Evolutionary conservation across 306 rosid species (phyloP), one percentile per base, ranked within the genome.

Genomic region (Boehmeria nivea): DNA sequence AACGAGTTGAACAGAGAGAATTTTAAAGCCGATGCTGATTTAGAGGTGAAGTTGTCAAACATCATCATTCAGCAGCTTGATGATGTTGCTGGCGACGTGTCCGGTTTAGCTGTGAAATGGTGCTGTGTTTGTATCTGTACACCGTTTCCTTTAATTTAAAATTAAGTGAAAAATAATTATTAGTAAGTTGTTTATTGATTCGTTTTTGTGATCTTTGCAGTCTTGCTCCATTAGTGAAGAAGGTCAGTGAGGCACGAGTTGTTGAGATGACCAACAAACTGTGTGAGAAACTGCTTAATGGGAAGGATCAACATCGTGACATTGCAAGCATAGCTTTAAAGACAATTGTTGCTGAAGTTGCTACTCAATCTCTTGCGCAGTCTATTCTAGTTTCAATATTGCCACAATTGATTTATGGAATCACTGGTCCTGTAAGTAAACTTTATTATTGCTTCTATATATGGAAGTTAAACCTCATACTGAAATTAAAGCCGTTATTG

Each of bases 81-180:
- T 49, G 97, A 86, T 69, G 95, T 83, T 39, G 95, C 97, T 15
- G 95, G 97, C 2, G 97, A 89, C 71, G 94, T 89, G 38, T 89
- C 97, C 55, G 95, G 88, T 18, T 75, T 89, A 47, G 97, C 97
- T 48, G 97, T 89, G 19, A 89, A 89, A 72, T 89, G 97, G 97
- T 89, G 53, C 3, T 4, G 4, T 43, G 47, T 26, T 23, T 45
- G 24, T 22, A 6, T 31, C 20, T n/a, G 27, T 36, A 23, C 52
- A 34, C 9, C 6, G 8, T 13, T 17, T 19, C 36, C 3, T 40
- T 11, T 6, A 13, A 22, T 7, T 24, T 46, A 19, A 6, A 22
- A 10, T 18, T 31, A 31, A 31, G 8, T 31, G n/a, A 31, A 10
- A 4, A 31, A 31, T 10, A 31, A 31, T 31, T 10, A 4, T 31